phyloP scores from a whole-genome alignment of 306 rosid genomes.

The Cucumis melo region DNA sequence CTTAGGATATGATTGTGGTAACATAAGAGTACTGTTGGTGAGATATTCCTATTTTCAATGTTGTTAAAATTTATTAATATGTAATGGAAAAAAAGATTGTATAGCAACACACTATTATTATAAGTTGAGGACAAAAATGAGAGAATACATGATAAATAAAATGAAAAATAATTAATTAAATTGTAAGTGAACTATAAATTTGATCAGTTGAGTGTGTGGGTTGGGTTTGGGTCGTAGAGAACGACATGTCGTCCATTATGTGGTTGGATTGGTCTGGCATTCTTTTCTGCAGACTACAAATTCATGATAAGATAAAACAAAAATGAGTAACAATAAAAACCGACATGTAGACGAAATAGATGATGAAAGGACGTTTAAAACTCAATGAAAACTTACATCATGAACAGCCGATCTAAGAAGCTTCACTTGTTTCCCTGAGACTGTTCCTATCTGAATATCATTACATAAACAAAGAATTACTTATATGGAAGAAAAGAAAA shows the following conservation, averaged over 20 bases:
- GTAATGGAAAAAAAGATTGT: too few species aligned
- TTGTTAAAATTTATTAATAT: too few species aligned
- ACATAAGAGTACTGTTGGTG: too few species aligned
- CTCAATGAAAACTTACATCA: slow-evolving; percentile 24
- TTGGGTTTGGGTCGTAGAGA: not conserved
- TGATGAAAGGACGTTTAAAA: not conserved
- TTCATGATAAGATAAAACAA: not conserved
- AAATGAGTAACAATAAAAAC: not conserved
- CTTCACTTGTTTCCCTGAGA: slow-evolving; percentile 25
- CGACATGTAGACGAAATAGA: not conserved
- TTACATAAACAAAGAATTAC: not conserved
- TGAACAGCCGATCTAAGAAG: slow-evolving; percentile 41
- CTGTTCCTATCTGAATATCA: slow-evolving; percentile 24
- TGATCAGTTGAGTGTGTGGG: not conserved
- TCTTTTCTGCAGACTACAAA: slow-evolving; percentile 18
- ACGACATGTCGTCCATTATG: slow-evolving; percentile 10
- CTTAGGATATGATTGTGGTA: too few species aligned
- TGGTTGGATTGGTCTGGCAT: slow-evolving; percentile 24
- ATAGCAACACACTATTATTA: not conserved
- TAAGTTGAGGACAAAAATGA: not conserved
- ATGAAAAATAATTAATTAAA: too few species aligned
- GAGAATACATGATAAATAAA: too few species aligned
- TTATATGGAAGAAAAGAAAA: not conserved
- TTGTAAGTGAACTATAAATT: too few species aligned
- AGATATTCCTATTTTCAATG: too few species aligned